A percentile compares a stretch with the other conserved stretches of the same genome.
Evolutionary conservation across 306 rosid species (phyloP).

Genomic region (Calophaca sinica): DNA sequence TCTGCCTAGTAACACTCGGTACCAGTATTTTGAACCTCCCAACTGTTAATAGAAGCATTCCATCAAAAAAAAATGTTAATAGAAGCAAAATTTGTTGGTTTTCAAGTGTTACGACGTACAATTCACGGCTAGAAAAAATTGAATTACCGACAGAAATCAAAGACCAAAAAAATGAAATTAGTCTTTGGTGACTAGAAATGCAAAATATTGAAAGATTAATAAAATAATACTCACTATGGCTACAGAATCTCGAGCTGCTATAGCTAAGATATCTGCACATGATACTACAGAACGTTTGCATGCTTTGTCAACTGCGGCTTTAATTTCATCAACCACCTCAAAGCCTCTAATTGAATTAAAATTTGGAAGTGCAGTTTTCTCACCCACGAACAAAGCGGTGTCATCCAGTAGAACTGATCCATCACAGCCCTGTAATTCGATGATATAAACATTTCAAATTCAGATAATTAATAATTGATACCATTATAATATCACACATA

Average conservation of each 20-base stretch:
- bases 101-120: too few relatives aligned
- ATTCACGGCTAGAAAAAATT: too few relatives aligned
- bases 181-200: too few relatives aligned
- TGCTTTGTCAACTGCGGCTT: conserved; percentile 44
- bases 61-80: too few relatives aligned
- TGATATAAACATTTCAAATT: not conserved
- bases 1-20: conserved; percentile 56
- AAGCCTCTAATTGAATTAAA: conserved; percentile 51
- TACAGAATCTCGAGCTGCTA: conserved; percentile 62
- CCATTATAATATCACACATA: too few relatives aligned
- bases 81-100: not conserved
- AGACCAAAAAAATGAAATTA: too few relatives aligned
- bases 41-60: conserved; percentile 31
- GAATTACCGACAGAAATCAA: too few relatives aligned
- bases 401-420: conserved; percentile 57
- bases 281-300: conserved; percentile 49
- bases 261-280: conserved; percentile 58
- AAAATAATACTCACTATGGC: conserved; percentile 29
- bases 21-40: conserved; percentile 55
- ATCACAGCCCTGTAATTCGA: conserved; percentile 52
- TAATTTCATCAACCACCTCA: conserved; percentile 51
- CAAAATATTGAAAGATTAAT: too few relatives aligned
- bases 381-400: conserved; percentile 38
- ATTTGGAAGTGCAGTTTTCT: conserved; percentile 52
- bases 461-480: too few relatives aligned